Conservation (phyloP, 768 basidiomycete species). For the Ramaria rubella region DNA sequence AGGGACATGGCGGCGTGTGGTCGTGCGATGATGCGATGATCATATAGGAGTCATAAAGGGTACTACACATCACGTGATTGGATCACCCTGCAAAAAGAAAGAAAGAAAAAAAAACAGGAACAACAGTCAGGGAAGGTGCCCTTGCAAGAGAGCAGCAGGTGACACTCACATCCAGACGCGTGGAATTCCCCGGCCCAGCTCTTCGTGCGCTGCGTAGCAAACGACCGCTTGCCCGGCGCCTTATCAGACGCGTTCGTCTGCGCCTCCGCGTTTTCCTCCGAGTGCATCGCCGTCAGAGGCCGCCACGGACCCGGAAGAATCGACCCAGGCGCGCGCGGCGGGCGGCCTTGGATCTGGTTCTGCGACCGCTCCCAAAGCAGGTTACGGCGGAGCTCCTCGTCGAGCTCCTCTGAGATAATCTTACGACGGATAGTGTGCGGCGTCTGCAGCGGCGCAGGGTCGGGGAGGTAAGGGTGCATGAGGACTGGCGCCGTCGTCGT, state of each 20-base stretch:
- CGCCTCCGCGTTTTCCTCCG: not conserved
- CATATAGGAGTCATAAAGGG: not conserved
- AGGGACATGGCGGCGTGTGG: constrained; percentile 1
- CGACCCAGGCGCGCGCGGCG: not conserved
- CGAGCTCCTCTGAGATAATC: constrained; percentile 81
- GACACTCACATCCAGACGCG: constrained; percentile 42
- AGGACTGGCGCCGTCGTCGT: constrained; percentile 49
- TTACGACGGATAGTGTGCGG: constrained; percentile 78
- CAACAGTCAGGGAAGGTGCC: not conserved
- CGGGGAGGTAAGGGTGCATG: constrained; percentile 64
- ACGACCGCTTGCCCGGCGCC: constrained; percentile 19
- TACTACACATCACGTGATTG: no score
- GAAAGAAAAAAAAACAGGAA: not conserved
- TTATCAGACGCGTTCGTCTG: not conserved
- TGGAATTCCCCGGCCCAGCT: constrained; percentile 70
- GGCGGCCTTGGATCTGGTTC: constrained; percentile 16
- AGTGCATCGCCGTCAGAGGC: not conserved
- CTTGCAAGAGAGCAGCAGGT: not conserved
- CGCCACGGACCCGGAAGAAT: constrained; percentile 10
- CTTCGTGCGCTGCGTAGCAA: constrained; percentile 50
- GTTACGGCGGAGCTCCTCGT: constrained; percentile 76
- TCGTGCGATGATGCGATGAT: not conserved
- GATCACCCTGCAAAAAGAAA: not conserved
- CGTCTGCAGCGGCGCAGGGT: constrained; percentile 58
- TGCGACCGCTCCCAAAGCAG: constrained; percentile 57